These are phyloP conservation scores for Daldinia childiae DNA, from an alignment of 495 filamentous ascomycete genomes.

Conservation along the genomic window DNA sequence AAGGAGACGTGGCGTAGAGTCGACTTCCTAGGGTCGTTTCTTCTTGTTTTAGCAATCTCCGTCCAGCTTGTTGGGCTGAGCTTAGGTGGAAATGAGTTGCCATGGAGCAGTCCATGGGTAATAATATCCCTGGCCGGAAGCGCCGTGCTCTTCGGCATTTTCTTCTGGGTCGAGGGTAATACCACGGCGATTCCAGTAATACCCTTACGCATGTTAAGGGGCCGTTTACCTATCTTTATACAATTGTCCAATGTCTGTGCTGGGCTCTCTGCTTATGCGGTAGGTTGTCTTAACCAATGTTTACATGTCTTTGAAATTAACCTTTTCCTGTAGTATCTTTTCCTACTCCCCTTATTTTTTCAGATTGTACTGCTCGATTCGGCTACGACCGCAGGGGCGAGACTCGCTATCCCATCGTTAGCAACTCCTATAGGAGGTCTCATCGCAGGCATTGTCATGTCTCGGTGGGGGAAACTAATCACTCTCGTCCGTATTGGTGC, in stretches of 20 bases:
- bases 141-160: slow-evolving; percentile 57
- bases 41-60: slow-evolving; percentile 67
- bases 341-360: slow-evolving; percentile 71
- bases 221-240: slow-evolving; percentile 60
- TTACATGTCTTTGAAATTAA: not conserved
- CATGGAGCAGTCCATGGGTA: slow-evolving; percentile 67
- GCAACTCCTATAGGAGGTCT: slow-evolving; percentile 69
- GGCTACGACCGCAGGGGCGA: slow-evolving; percentile 66
- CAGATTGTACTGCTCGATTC: slow-evolving; percentile 70
- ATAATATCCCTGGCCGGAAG: slow-evolving; percentile 63
- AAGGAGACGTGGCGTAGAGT: slow-evolving; percentile 63
- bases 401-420: slow-evolving; percentile 68
- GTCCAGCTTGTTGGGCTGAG: slow-evolving; percentile 68
- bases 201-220: slow-evolving; percentile 65
- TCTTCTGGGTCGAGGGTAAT: slow-evolving; percentile 63
- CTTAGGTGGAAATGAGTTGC: slow-evolving; percentile 69
- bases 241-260: slow-evolving; percentile 70
- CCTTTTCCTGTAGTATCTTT: slow-evolving; percentile 63
- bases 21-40: slow-evolving; percentile 63
- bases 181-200: slow-evolving; percentile 70
- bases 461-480: slow-evolving; percentile 67
- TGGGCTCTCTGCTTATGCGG: slow-evolving; percentile 71
- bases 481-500: slow-evolving; percentile 65
- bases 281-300: slow-evolving; percentile 45
- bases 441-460: slow-evolving; percentile 71